Evolutionary conservation across 495 filamentous ascomycete genomes (phyloP).

Genomic region (Aspergillus conjunctus): DNA sequence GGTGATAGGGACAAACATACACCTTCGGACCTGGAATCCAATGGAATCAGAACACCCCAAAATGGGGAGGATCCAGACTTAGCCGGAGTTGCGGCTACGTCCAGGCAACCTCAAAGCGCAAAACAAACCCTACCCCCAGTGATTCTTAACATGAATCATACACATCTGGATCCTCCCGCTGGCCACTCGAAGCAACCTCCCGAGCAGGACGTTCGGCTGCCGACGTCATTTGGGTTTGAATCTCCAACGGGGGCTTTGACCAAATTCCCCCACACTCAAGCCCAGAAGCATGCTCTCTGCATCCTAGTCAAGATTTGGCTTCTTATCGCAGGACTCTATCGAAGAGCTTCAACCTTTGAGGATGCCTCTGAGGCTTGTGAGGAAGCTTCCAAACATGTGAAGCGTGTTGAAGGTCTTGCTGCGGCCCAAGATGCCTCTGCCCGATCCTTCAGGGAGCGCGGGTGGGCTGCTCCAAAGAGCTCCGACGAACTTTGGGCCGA

Average conservation of each 20-base stretch:
- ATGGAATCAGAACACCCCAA: constrained; percentile 12
- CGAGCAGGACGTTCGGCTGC: constrained; percentile 54
- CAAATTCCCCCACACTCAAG: constrained; percentile 42
- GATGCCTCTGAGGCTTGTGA: constrained; percentile 77
- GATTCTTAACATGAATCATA: constrained; percentile 51
- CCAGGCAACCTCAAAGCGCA: constrained; percentile 26
- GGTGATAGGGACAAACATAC: constrained; percentile 18
- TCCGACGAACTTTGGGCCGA: constrained; percentile 82
- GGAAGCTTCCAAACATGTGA: constrained; percentile 75
- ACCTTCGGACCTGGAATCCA: constrained; percentile 7
- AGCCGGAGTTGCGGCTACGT: constrained; percentile 20
- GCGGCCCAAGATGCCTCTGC: constrained; percentile 52
- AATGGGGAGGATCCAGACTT: constrained; percentile 13
- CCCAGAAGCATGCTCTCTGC: constrained; percentile 58
- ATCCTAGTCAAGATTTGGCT: constrained; percentile 84
- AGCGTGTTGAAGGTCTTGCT: constrained; percentile 45
- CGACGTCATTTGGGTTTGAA: constrained; percentile 46
- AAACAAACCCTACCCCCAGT: constrained; percentile 51
- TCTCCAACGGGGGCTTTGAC: constrained; percentile 45
- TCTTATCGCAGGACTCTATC: constrained; percentile 82
- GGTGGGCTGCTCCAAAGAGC: constrained; percentile 74
- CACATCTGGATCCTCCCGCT: constrained; percentile 41
- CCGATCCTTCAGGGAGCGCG: constrained; percentile 57
- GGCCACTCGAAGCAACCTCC: constrained; percentile 54
- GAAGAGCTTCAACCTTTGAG: constrained; percentile 72